These are phyloP conservation scores for Scenedesmus sp. DNA, from an alignment of 163 green algal genomes.

Conservation along the genomic window DNA sequence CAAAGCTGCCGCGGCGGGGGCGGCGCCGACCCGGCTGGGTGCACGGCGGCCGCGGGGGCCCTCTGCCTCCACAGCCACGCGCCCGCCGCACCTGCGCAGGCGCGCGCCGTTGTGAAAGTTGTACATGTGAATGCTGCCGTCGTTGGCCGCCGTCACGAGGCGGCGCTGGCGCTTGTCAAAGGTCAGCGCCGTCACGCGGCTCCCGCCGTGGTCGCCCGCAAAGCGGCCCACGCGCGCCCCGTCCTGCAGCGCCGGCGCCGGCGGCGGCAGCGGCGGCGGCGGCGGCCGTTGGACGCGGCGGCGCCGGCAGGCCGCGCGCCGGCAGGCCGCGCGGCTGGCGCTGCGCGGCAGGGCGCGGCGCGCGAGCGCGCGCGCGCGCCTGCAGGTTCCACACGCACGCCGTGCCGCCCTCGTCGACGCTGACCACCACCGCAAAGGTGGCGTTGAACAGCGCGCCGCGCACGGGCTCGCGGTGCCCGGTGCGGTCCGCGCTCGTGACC, in stretches of 20 bases:
- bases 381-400: constrained; percentile 82
- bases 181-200: constrained; percentile 69
- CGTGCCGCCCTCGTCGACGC: constrained; percentile 76
- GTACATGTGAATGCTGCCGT: constrained; percentile 78
- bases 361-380: constrained; percentile 6
- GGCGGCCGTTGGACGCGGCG: neutral
- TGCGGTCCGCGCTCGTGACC: constrained; percentile 61
- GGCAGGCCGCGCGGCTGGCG: too few species aligned
- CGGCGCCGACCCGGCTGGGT: too few species aligned
- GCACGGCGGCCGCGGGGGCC: too few species aligned
- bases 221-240: constrained; percentile 75
- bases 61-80: too few species aligned
- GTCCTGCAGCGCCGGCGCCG: constrained; percentile 29
- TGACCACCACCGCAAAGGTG: constrained; percentile 79
- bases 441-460: constrained; percentile 74
- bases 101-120: constrained; percentile 91
- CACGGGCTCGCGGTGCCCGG: constrained; percentile 65
- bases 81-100: constrained; percentile 57
- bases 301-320: neutral
- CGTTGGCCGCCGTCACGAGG: constrained; percentile 77
- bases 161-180: constrained; percentile 85
- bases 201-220: constrained; percentile 55
- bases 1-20: too few species aligned
- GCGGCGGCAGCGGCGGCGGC: too few species aligned
- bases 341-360: too few species aligned